phyloP scores from a whole-genome alignment of 2,329 filamentous ascomycete genomes.

The Leptographium lundbergii region DNA sequence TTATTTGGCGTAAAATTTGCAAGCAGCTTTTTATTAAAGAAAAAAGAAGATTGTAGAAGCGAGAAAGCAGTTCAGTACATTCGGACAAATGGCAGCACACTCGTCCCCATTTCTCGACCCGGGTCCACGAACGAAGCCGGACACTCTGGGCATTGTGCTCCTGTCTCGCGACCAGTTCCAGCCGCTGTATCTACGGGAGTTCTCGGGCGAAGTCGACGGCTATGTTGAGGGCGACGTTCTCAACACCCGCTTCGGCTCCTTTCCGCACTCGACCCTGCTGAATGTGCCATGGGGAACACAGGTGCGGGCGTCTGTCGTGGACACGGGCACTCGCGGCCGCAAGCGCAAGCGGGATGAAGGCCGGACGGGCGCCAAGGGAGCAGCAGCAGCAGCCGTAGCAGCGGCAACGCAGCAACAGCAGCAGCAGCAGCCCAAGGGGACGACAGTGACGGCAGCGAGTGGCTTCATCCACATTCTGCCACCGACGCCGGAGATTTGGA shows the following conservation, averaged over 20 bases:
- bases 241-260: constrained; percentile 90
- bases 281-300: constrained; percentile 83
- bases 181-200: constrained; percentile 56
- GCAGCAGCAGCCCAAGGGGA: constrained; percentile 1
- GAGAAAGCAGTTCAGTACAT: not conserved
- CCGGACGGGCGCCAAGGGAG: not conserved
- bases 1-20: not conserved
- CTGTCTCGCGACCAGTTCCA: constrained; percentile 77
- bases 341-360: constrained; percentile 37
- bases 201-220: constrained; percentile 49
- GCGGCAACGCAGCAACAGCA: not conserved
- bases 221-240: constrained; percentile 68
- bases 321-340: constrained; percentile 78
- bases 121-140: constrained; percentile 44
- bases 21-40: not conserved
- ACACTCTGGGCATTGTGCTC: constrained; percentile 70
- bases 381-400: not conserved
- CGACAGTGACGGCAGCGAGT: constrained; percentile 29
- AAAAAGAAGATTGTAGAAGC: not conserved
- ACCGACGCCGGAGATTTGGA: constrained; percentile 75
- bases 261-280: constrained; percentile 67
- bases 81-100: constrained; percentile 6
- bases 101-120: constrained; percentile 70
- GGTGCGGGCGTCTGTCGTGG: constrained; percentile 76
- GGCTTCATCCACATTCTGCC: constrained; percentile 71